A percentile compares a stretch with the other conserved stretches of the same genome.
These are phyloP conservation scores for Batrachochytrium dendrobatidis DNA, from an alignment of 371 early-diverging fungal species.

Conservation along the genomic window DNA sequence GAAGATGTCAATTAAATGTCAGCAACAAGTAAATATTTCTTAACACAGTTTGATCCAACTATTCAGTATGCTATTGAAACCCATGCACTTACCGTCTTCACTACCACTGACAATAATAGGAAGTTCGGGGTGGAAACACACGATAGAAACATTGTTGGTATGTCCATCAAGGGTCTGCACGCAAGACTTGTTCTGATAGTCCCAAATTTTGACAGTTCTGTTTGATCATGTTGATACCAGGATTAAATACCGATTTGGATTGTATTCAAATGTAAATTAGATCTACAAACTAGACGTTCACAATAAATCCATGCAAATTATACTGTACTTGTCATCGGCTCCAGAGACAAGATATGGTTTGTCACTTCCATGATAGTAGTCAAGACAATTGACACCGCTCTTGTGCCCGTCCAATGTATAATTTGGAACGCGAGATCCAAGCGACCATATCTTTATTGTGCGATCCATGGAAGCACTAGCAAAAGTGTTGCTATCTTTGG, in stretches of 20 bases:
- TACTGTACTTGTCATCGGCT: constrained; percentile 76
- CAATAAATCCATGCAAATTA: neutral
- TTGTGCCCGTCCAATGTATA: constrained; percentile 92
- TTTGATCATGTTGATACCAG: no score
- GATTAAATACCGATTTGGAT: neutral
- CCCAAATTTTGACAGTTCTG: constrained; percentile 92
- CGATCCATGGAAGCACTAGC: constrained; percentile 90
- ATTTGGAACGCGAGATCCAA: constrained; percentile 77
- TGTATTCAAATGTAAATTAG: neutral
- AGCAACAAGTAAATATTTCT: neutral
- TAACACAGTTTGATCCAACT: neutral
- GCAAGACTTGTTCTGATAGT: constrained; percentile 98
- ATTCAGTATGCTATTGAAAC: neutral
- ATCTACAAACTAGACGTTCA: neutral
- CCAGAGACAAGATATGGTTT: constrained; percentile 91
- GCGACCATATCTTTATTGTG: constrained; percentile 86
- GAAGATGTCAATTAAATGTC: neutral
- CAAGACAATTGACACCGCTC: constrained; percentile 91
- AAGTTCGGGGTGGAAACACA: constrained; percentile 92
- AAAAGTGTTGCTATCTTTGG: constrained; percentile 95
- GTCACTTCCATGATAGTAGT: constrained; percentile 91
- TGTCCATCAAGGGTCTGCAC: constrained; percentile 98
- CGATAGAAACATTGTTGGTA: constrained; percentile 91
- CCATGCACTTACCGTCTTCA: constrained; percentile 73
- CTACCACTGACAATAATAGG: constrained; percentile 95